Percentiles rank a stretch among this genome's conserved stretches.
Conservation (phyloP, 345 rosid genomes). For the Schrenkiella parvula region DNA sequence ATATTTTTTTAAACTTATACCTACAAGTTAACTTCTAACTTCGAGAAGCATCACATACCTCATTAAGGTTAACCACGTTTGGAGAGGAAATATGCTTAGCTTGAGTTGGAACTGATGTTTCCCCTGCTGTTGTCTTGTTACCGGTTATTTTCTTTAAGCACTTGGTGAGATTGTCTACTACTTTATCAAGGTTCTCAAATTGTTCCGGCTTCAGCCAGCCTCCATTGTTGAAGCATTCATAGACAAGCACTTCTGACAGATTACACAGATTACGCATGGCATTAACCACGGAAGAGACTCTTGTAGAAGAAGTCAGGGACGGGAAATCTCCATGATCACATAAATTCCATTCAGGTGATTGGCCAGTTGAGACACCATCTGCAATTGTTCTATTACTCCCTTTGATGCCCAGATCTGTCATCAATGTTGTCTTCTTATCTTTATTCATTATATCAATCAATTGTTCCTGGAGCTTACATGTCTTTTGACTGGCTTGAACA, state of each 20-base stretch:
- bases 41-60: conserved; percentile 53
- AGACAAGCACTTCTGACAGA: conserved; percentile 68
- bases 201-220: conserved; percentile 55
- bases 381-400: conserved; percentile 16
- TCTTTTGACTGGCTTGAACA: conserved; percentile 10
- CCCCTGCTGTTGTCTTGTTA: conserved; percentile 25
- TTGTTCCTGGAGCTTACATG: conserved; percentile 7
- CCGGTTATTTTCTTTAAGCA: conserved; percentile 43
- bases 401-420: conserved; percentile 14
- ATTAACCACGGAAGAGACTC: conserved; percentile 40
- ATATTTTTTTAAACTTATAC: background rate
- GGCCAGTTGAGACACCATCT: conserved; percentile 23
- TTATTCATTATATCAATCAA: conserved; percentile 8
- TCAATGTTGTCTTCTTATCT: conserved; percentile 3
- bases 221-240: conserved; percentile 49
- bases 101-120: conserved; percentile 28
- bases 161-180: conserved; percentile 50
- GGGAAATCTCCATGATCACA: conserved; percentile 21
- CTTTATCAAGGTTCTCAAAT: conserved; percentile 49
- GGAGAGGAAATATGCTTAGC: conserved; percentile 18
- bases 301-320: conserved; percentile 40
- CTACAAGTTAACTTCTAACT: no score
- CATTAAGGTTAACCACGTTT: conserved; percentile 29
- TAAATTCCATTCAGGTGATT: conserved; percentile 22
- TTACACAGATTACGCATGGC: conserved; percentile 59